Evolutionary conservation across 768 basidiomycete species (phyloP), one percentile per base, ranked within the genome.

Genomic region (Kwoniella sp.): DNA sequence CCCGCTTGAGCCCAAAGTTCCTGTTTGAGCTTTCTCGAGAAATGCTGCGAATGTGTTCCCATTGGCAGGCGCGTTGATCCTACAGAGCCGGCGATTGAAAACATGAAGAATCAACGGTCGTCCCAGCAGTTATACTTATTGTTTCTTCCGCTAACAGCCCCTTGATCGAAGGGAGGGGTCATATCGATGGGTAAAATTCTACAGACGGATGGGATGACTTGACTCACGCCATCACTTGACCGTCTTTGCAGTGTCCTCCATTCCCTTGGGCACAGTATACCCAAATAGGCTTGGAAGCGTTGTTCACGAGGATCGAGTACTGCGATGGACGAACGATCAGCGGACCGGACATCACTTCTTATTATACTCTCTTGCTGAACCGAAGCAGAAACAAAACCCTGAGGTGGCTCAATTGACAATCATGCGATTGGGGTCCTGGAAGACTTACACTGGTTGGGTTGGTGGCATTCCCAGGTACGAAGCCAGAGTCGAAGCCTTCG

Each of bases 231-330:
- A 64, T 51, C 48, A 66, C 65, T 60, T 62, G 61, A 7, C 65
- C 65, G 24, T 30, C 46, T 33, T 55, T 22, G 48, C 65, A 66
- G 40, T 66, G 65, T 13, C 29, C 21, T 4, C 33, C 65, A 27
- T 44, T 52, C 10, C 40, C 40, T 44, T 44, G 40, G 0, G 37
- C 58, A 27, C 67, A 68, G 53, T 60, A 64, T 2, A 59, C 59
- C 67, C 67, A 68, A 29, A 64, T 59, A 2, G 67, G 67, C 29
- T 37, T 60, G 33, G 63, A 60, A 29, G 37, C 51, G 47, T 68
- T 65, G 25, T 44, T 44, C 10, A 68, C 58, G n/a, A 60, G 26
- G 52, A 68, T 60, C 8, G 63, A 49, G 55, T 60, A 64, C 67
- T 68, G 53, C 25, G 21, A 12, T 51, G 25, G 24, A 19, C 7